phyloP scores from a whole-genome alignment of 2,329 filamentous ascomycete genomes.

The Xylaria sp. region DNA sequence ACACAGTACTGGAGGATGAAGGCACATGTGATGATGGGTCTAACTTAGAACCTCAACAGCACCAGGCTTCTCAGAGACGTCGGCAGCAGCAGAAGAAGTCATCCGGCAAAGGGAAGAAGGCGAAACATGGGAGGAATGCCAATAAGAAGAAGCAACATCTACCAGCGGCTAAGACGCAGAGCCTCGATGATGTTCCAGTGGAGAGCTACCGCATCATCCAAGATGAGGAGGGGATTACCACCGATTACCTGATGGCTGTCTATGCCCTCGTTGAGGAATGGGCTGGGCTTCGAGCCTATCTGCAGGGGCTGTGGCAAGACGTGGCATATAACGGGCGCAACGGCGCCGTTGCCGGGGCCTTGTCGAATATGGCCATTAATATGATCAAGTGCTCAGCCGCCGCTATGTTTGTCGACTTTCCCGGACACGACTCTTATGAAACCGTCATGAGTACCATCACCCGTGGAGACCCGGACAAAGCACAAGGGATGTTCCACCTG shows the following conservation, averaged over 20 bases:
- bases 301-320: constrained; percentile 57
- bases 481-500: constrained; percentile 44
- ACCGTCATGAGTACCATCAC: constrained; percentile 56
- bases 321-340: constrained; percentile 59
- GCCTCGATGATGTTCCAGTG: constrained; percentile 54
- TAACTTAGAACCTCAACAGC: constrained; percentile 27
- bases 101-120: constrained; percentile 37
- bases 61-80: constrained; percentile 33
- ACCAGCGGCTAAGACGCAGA: constrained; percentile 29
- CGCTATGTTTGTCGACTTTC: constrained; percentile 58
- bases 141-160: constrained; percentile 36
- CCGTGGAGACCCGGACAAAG: constrained; percentile 51
- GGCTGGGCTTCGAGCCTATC: constrained; percentile 52
- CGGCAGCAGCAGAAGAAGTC: constrained; percentile 34
- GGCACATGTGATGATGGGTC: constrained; percentile 30
- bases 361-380: constrained; percentile 56
- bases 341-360: constrained; percentile 56
- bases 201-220: constrained; percentile 59
- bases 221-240: constrained; percentile 50
- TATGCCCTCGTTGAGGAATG: constrained; percentile 54
- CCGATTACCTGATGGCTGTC: constrained; percentile 58
- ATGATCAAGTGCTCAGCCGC: constrained; percentile 55
- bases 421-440: constrained; percentile 57
- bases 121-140: constrained; percentile 44
- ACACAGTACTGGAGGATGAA: constrained; percentile 37